Evolutionary conservation across 148 eudicot species (phyloP), one percentile per base, ranked within the genome.

Genomic region (Pharnaceum exiguum): DNA sequence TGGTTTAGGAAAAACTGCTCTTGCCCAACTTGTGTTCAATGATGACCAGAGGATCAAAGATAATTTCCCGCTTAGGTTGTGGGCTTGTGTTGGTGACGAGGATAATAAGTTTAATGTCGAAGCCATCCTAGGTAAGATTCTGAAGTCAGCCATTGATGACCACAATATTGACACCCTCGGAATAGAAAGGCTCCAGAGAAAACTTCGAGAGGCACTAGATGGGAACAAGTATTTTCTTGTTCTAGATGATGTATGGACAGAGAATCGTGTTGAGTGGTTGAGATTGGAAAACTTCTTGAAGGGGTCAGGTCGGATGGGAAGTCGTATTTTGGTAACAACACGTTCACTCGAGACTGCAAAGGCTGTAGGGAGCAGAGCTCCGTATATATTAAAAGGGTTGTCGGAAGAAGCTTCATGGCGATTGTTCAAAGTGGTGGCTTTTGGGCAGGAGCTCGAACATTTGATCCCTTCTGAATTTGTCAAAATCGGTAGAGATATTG

Each of bases 31-130:
- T 10, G 65, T 61, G 1, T 62, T 37, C 19, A 51, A 62, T 39
- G 67, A 51, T 62, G 24, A 10, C n/a, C n/a, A n/a, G 2, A 16
- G 43, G 48, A 13, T 62, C 21, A 2, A 26, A 42, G 12, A 13
- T 2, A 17, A 27, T 1, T 62, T 62, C 22, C 18, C 17, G 10
- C 3, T 50, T 12, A 62, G 22, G 58, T 16, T 62, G 13, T 50
- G 66, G 66, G 66, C 27, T 16, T 48, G 66, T 49, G 66, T 61
- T 0, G 35, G 55, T 2, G 66, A 61, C 1, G 46, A 46, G n/a
- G n/a, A n/a, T n/a, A n/a, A n/a, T n/a, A n/a, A n/a, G 1, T 62
- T 62, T 51, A 50, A 28, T 18, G 10, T 62, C 1, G 39, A 51
- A 28, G 5, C 7, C 9, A 39, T 51, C 2, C 15, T 62, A 3